A percentile compares a stretch with the other conserved stretches of the same genome.
phyloP scores from a whole-genome alignment of 441 rosid species.

The Pelargonium australe region DNA sequence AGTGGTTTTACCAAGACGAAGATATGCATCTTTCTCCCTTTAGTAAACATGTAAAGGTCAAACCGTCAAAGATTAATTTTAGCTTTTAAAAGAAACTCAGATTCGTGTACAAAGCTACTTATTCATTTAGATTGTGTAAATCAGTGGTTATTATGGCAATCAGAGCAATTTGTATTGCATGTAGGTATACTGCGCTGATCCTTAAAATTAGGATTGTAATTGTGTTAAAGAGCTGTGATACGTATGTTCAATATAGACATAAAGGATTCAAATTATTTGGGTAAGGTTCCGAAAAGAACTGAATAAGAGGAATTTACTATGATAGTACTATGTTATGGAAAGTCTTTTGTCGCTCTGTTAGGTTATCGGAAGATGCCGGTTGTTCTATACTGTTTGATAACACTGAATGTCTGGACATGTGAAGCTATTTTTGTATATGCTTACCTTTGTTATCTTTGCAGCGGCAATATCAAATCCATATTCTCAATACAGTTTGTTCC shows the following conservation, averaged over 20 bases:
- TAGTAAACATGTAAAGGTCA: not conserved
- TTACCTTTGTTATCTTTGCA: slow-evolving; percentile 17
- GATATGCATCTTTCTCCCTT: not conserved
- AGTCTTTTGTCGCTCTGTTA: not conserved
- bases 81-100: not conserved
- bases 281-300: not conserved
- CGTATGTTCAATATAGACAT: not conserved
- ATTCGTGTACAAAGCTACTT: not conserved
- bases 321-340: not conserved
- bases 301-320: not conserved
- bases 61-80: not conserved
- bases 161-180: not conserved
- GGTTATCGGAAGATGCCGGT: not conserved
- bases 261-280: not conserved
- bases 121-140: not conserved
- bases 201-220: not conserved
- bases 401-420: not conserved
- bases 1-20: not conserved
- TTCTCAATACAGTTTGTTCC: not conserved
- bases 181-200: not conserved
- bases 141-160: not conserved
- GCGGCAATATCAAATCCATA: slow-evolving; percentile 34
- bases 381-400: not conserved
- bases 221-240: not conserved
- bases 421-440: not conserved